Evolutionary conservation across 495 filamentous ascomycete genomes (phyloP).

Genomic region (Opeltia flavorubescens): DNA sequence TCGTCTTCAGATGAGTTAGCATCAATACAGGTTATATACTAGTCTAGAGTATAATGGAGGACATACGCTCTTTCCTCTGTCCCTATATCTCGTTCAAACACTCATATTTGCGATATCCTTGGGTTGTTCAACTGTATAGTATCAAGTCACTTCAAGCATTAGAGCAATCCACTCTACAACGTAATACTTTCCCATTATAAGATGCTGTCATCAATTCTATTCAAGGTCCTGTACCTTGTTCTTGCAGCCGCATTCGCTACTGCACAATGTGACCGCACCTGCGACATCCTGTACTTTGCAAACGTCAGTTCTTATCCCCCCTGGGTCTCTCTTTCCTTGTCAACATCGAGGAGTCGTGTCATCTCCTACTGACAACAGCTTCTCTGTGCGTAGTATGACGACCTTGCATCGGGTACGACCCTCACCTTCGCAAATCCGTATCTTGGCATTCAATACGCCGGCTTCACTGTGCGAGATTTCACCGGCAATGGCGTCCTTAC

Average conservation of each 20-base stretch:
- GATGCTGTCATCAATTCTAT: background rate
- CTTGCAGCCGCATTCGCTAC: background rate
- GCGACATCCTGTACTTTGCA: slow-evolving; percentile 2
- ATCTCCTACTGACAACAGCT: background rate
- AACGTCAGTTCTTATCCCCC: background rate
- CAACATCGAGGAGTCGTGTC: background rate
- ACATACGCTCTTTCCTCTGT: no score
- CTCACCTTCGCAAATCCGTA: slow-evolving; percentile 3
- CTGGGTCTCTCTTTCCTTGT: no score
- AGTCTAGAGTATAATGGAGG: no score
- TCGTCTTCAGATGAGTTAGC: no score
- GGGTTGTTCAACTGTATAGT: no score
- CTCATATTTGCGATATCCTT: no score
- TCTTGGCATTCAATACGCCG: slow-evolving; percentile 1
- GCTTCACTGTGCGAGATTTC: background rate
- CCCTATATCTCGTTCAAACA: no score
- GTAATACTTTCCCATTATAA: background rate
- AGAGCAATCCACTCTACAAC: background rate
- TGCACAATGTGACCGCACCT: slow-evolving; percentile 1
- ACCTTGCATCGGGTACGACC: background rate
- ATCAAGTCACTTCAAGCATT: no score
- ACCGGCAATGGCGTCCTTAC: slow-evolving; percentile 1
- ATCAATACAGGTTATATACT: no score
- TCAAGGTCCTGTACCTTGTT: background rate
- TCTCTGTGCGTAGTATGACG: background rate